Conservation (phyloP, 2,329 filamentous ascomycete species). For the Aureobasidium melanogenum region DNA sequence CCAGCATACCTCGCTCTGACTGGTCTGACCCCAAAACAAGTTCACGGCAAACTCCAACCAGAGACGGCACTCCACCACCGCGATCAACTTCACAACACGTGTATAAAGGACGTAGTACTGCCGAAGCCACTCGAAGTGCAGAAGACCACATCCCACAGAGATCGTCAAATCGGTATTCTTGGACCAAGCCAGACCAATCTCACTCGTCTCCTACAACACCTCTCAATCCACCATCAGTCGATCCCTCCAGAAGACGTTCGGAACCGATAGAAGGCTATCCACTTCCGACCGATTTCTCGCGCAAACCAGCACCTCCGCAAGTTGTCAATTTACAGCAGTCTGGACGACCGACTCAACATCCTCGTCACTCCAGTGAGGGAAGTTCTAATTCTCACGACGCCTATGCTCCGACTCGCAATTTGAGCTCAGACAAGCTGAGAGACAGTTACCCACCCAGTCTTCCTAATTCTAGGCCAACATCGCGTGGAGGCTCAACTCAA, state of each 20-base stretch:
- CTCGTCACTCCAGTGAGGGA: background rate
- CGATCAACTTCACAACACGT: background rate
- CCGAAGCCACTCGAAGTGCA: background rate
- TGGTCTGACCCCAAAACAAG: background rate
- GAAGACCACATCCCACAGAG: background rate
- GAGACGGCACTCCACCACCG: background rate
- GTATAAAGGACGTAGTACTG: slow-evolving; percentile 6
- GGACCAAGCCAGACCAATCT: background rate
- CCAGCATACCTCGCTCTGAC: background rate
- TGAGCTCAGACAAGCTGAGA: slow-evolving; percentile 8
- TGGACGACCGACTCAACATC: background rate
- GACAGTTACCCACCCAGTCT: slow-evolving; percentile 1
- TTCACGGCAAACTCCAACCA: background rate
- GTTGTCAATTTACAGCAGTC: slow-evolving; percentile 2
- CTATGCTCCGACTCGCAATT: slow-evolving; percentile 11
- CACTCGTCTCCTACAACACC: slow-evolving; percentile 5
- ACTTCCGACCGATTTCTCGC: background rate
- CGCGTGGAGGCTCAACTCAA: slow-evolving; percentile 7
- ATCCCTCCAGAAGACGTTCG: background rate
- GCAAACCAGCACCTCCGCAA: background rate
- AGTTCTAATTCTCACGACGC: background rate
- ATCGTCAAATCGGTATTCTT: background rate
- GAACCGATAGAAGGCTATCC: background rate
- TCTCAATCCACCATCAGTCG: background rate
- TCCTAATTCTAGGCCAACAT: slow-evolving; percentile 12